phyloP scores from a whole-genome alignment of 352 stramenopile genomes.

The Ophiocytium majus region DNA sequence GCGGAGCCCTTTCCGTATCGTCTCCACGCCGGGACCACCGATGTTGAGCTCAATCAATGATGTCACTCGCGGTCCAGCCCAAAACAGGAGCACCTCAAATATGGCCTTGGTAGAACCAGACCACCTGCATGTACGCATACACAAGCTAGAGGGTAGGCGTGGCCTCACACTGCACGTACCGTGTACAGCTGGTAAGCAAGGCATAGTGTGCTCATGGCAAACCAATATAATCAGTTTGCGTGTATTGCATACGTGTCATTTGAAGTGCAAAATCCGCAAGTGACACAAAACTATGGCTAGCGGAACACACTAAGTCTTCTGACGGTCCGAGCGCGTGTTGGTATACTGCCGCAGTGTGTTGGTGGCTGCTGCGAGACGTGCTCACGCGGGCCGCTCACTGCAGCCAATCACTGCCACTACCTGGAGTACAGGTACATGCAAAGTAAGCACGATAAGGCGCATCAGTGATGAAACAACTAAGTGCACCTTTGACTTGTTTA shows the following conservation, averaged over 20 bases:
- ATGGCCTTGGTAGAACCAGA: neutral
- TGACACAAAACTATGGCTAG: too few species aligned
- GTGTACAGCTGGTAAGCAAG: neutral
- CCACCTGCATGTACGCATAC: neutral
- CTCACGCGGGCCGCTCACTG: too few species aligned
- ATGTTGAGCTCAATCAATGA: neutral
- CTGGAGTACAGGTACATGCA: neutral
- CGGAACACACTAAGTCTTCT: too few species aligned
- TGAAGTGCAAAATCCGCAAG: neutral
- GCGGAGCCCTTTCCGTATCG: neutral
- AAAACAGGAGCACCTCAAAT: neutral
- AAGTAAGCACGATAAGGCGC: too few species aligned
- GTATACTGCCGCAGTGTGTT: too few species aligned
- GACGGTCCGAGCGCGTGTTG: too few species aligned
- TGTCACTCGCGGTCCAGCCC: neutral
- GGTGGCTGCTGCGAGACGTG: too few species aligned
- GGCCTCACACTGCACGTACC: neutral
- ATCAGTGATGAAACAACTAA: too few species aligned
- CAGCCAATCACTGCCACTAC: neutral
- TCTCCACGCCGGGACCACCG: neutral
- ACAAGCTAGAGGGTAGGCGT: neutral
- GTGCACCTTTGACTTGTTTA: neutral
- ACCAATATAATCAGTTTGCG: neutral
- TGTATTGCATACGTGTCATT: neutral
- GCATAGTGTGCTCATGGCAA: neutral